Base-by-base conservation (phyloP, 208 protist genomes). In the Crithidia thermophila region DNA sequence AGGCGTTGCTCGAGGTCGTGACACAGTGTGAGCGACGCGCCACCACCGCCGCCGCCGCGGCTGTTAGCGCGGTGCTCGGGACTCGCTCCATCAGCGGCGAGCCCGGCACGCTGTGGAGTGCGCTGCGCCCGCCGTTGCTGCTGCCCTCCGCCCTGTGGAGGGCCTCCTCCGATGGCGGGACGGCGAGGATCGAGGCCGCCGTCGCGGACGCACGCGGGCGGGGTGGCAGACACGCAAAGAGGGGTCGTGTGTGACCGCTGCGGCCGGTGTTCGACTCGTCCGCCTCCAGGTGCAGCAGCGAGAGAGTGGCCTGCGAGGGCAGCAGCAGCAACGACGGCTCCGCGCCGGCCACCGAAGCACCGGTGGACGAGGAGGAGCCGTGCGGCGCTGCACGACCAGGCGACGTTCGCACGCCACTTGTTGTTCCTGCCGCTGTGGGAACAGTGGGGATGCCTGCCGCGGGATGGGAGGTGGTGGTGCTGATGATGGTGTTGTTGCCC, bases 281-380 rank as follows among this genome's bases (percentile, higher is more conserved):
- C 25, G 27, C 23, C 27, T 61, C 55, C 2, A 49, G 36, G 40
- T 61, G 55, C 55, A 49, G 55, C 27, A 61, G 37, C 39, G 55
- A 49, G 33, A 61, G 55, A 14, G 55, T 28, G 3, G 39, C 27
- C 11, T 61, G 55, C 16, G 25, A 23, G 20, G 52, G n/a, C 23
- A 45, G 8, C 27, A 53, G 16, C n/a, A 20, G 3, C 4, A 21
- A 1, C 14, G 52, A 28, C 7, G 31, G 9, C 21, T n/a, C 52
- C 3, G 34, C n/a, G n/a, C n/a, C n/a, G n/a, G n/a, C n/a, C n/a
- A n/a, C n/a, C n/a, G n/a, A n/a, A n/a, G n/a, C n/a, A n/a, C n/a
- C n/a, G n/a, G n/a, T n/a, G n/a, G n/a, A n/a, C n/a, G n/a, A n/a
- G n/a, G n/a, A n/a, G n/a, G n/a, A n/a, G n/a, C n/a, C n/a, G n/a